phyloP scores from a whole-genome alignment of 208 protist genomes.

The Herpetomonas tarakana region DNA sequence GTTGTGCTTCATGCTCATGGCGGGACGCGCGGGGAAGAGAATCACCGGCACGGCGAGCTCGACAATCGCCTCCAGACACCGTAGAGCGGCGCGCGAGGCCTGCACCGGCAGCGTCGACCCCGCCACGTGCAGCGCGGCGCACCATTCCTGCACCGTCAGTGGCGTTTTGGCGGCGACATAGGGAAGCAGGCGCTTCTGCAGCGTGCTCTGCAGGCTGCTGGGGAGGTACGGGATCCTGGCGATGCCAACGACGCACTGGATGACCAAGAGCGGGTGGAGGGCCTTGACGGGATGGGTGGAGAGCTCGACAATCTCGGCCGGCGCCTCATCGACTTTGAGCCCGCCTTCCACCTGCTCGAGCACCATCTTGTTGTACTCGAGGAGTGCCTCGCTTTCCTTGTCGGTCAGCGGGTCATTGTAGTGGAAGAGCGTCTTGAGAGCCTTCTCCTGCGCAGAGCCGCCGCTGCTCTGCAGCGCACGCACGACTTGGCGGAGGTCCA shows the following conservation, averaged over 20 bases:
- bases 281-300: conserved; percentile 40
- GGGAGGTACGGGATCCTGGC: conserved; percentile 52
- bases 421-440: conserved; percentile 52
- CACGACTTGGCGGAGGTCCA: conserved; percentile 61
- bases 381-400: conserved; percentile 56
- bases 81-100: conserved; percentile 28
- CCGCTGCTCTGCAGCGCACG: conserved; percentile 37
- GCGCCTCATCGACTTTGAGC: conserved; percentile 37
- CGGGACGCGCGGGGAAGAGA: conserved; percentile 19
- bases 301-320: conserved; percentile 44
- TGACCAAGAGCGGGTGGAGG: conserved; percentile 62
- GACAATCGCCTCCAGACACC: conserved; percentile 64
- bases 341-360: conserved; percentile 62
- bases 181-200: conserved; percentile 66
- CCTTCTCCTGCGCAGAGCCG: conserved; percentile 22
- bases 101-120: conserved; percentile 25
- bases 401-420: conserved; percentile 77
- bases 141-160: conserved; percentile 59
- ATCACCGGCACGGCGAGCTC: conserved; percentile 43
- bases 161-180: conserved; percentile 34
- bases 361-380: conserved; percentile 34
- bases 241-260: conserved; percentile 63
- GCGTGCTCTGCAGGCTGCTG: conserved; percentile 36
- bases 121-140: conserved; percentile 24
- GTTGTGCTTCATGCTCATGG: neutral